Base-by-base conservation (phyloP, 306 rosid species). In the Myrica gale region DNA sequence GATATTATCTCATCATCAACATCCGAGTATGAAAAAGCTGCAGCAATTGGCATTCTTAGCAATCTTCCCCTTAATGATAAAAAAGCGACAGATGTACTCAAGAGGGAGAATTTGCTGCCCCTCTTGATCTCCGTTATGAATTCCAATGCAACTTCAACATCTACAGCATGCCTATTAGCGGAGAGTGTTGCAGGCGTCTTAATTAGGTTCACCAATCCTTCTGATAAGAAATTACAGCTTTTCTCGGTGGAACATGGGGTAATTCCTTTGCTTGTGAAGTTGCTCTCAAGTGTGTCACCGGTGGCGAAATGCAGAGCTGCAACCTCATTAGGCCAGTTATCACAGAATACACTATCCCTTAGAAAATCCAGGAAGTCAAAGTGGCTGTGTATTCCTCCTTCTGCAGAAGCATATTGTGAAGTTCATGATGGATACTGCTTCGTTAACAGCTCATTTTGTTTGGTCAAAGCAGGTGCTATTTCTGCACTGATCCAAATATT, bases 401-500 rank as follows among this genome's bases (percentile, higher is more conserved):
- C 96, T 4, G 70, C 54, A 41, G 83, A 79, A 43, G 84, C 88
- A 7, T 69, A 82, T 66, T 93, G 98, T 74, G 92, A 90, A 81
- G 92, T 93, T 78, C 97, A 93, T 75, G 87, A 84, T 52, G 89
- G 90, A 48, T 76, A 77, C 68, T 93, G 98, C 86, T 61, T 55
- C 69, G 88, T 86, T 57, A 91, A 88, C 56, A 85, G 82, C 72
- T 88, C 97, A 73, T 88, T 91, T 69, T 93, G 98, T 82, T 70
- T 93, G 77, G 96, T 90, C 43, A 93, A 93, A 79, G 94, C 96
- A 0, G 85, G 82, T 15, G 98, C 98, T 21, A 71, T 93, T 48
- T 54, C 88, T 73, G 89, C 84, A 3, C 80, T 91, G 63, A 79
- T 93, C 76, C 84, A 85, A 77, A 78, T 89, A 50, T 76, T 93